Percentiles rank a stretch among this genome's conserved stretches.
phyloP scores from a whole-genome alignment of 1,284 basidiomycete species.

The Malassezia nana region DNA sequence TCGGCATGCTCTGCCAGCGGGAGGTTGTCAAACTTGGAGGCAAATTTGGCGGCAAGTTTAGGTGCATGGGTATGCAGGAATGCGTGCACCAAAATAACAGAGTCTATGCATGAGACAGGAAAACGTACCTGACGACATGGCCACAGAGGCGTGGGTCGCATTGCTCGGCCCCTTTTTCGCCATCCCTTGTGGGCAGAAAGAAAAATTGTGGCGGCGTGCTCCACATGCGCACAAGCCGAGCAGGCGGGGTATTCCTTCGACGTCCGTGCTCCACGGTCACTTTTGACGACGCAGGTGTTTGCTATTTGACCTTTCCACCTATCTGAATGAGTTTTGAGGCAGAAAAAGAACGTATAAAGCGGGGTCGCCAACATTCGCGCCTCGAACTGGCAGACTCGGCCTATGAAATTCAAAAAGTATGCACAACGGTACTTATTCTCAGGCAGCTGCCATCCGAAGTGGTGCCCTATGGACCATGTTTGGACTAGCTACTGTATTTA shows the following conservation, averaged over 20 bases:
- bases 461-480: conserved; percentile 11
- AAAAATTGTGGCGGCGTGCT: not conserved
- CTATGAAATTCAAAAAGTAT: conserved; percentile 9
- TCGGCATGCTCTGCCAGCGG: not conserved
- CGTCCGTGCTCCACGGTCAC: not conserved
- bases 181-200: not conserved
- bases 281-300: not conserved
- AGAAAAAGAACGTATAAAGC: not conserved
- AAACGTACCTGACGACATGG: conserved; percentile 4
- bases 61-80: conserved; percentile 11
- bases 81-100: conserved; percentile 7
- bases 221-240: conserved; percentile 4
- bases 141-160: not conserved
- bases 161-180: not conserved
- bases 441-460: conserved; percentile 7
- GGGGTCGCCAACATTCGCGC: not conserved
- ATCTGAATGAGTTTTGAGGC: not conserved
- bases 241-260: not conserved
- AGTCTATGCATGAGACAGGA: not conserved
- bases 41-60: conserved; percentile 15
- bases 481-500: conserved; percentile 2
- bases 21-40: conserved; percentile 8
- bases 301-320: not conserved
- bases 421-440: not conserved
- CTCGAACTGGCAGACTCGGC: conserved; percentile 5